Base-by-base conservation (phyloP, 495 filamentous ascomycete genomes). In the Daldinia concentrica region DNA sequence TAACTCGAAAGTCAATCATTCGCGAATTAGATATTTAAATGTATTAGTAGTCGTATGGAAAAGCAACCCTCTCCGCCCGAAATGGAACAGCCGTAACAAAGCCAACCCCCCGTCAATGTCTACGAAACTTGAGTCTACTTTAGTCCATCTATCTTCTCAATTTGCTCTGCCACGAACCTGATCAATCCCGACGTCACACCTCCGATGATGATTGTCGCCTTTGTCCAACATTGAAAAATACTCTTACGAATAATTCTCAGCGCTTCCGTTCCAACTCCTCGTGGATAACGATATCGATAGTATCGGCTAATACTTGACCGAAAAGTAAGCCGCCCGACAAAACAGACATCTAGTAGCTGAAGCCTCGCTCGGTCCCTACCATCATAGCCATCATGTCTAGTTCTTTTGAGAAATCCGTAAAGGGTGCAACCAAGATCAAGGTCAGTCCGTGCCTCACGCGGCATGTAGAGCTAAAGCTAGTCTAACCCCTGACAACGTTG, bases 371-470 rank as follows among this genome's bases (percentile, higher is more conserved):
- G 52, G 48, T 15, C 51, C 37, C 17, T 29, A 17, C 50, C 50
- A 30, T 43, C 22, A 43, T 56, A 63, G 36, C 61, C 82, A 78
- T 73, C 74, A 94, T 93, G 92, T 87, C 91, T 67, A 90, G 87
- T 76, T 92, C 90, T 57, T 95, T 94, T 71, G 93, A 96, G 85
- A 96, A 96, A 83, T 93, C 92, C 50, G 93, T 96, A 69, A 96
- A 96, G 83, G 93, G 93, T 81, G 93, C 92, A 74, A 96, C 93
- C 39, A 96, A 96, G 85, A 90, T 97, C 77, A 98, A 98, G 88
- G 93, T 93, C 56, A 76, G 87, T 80, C 22, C 12, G 11, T 48
- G 27, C 22, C 19, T 27, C 36, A 8, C 12, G 26, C 37, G 24
- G 22, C 15, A 26, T 14, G 37, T 29, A 60, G 15, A 27, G 30